phyloP scores from a whole-genome alignment of 2,329 filamentous ascomycete species.

The Nemania sp. region DNA sequence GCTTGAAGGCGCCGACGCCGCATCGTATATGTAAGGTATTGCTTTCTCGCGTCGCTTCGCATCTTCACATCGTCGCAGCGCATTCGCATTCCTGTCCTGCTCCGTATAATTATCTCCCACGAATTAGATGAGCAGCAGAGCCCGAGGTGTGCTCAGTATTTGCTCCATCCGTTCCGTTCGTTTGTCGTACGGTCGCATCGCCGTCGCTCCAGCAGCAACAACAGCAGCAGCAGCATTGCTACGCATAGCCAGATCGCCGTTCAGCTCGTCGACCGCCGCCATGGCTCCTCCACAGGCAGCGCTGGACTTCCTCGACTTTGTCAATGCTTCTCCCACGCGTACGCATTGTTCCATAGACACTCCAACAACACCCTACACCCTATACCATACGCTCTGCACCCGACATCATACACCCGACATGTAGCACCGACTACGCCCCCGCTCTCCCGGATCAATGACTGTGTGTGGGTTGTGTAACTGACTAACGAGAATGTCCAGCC shows the following conservation, averaged over 20 bases:
- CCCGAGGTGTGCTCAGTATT: constrained; percentile 17
- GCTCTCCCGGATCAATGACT: constrained; percentile 16
- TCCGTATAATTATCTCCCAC: too few species aligned
- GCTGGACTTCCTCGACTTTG: constrained; percentile 86
- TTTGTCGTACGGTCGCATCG: constrained; percentile 15
- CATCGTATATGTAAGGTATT: too few species aligned
- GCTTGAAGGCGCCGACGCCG: too few species aligned
- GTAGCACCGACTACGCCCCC: too few species aligned
- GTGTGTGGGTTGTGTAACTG: background rate
- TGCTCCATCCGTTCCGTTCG: constrained; percentile 22
- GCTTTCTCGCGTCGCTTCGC: too few species aligned
- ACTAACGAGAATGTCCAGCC: constrained; percentile 56
- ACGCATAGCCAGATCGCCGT: constrained; percentile 7
- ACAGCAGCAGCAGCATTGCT: background rate
- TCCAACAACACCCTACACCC: background rate
- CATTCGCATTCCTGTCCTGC: too few species aligned
- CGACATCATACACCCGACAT: too few species aligned
- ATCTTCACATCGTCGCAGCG: too few species aligned
- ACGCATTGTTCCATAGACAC: too few species aligned
- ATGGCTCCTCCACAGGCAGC: constrained; percentile 63
- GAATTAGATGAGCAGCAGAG: constrained; percentile 25
- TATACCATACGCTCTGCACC: background rate
- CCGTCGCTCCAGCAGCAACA: background rate
- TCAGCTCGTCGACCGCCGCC: constrained; percentile 32
- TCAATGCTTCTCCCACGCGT: constrained; percentile 95